Evolutionary conservation across 805 yeast genomes (phyloP).

Genomic region (Millerozyma acaciae): DNA sequence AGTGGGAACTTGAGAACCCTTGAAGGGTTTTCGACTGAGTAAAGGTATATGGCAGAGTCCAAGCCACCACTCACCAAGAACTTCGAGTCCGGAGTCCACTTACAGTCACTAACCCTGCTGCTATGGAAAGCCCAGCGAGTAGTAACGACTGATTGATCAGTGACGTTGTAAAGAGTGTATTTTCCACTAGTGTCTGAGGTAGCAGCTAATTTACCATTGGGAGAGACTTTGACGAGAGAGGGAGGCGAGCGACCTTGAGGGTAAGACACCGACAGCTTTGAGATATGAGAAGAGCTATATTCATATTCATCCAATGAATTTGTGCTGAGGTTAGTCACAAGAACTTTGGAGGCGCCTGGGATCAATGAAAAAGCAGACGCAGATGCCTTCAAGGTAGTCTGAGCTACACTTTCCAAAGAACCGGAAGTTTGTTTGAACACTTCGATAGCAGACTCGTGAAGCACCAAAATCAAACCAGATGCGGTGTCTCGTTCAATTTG

Average conservation of each 20-base stretch:
- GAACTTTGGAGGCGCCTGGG: conserved; percentile 16
- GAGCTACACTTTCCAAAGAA: conserved; percentile 10
- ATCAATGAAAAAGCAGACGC: conserved; percentile 24
- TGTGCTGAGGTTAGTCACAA: conserved; percentile 27
- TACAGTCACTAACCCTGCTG: conserved; percentile 68
- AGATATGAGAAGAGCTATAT: conserved; percentile 14
- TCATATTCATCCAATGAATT: conserved; percentile 28
- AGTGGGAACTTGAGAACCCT: conserved; percentile 69
- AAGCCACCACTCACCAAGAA: conserved; percentile 75
- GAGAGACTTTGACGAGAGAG: conserved; percentile 63
- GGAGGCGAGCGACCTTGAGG: conserved; percentile 58
- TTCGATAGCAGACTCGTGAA: conserved; percentile 29
- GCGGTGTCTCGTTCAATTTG: conserved; percentile 25
- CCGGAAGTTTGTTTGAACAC: conserved; percentile 12
- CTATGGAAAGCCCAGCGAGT: conserved; percentile 96
- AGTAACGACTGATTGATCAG: conserved; percentile 57
- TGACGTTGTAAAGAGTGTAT: conserved; percentile 63
- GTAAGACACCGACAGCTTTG: conserved; percentile 47
- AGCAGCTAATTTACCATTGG: conserved; percentile 64
- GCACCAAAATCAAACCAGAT: conserved; percentile 23
- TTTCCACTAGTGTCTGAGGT: conserved; percentile 88
- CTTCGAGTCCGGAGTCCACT: conserved; percentile 76
- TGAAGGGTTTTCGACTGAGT: conserved; percentile 74
- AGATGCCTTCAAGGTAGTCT: conserved; percentile 17
- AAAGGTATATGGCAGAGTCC: conserved; percentile 77